Percentiles rank a stretch among this genome's conserved stretches.
These are phyloP conservation scores for Chlorencoelia australis DNA, from an alignment of 2,329 filamentous ascomycete species.

Conservation along the genomic window DNA sequence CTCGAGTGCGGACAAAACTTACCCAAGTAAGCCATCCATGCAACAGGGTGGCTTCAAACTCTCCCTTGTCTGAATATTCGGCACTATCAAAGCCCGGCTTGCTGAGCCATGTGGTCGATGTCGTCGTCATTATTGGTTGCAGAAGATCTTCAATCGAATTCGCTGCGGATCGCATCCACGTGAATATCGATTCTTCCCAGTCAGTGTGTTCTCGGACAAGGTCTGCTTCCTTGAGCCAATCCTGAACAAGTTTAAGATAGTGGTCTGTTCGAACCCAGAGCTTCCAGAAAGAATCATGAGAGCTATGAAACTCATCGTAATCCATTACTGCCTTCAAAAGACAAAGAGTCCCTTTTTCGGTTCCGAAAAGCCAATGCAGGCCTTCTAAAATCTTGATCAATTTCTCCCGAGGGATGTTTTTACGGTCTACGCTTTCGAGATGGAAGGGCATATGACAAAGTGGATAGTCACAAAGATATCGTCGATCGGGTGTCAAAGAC, in stretches of 20 bases:
- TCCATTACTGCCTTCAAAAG: not conserved
- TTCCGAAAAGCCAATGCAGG: not conserved
- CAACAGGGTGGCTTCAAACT: too few relatives aligned
- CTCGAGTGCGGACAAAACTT: too few relatives aligned
- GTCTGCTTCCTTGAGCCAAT: not conserved
- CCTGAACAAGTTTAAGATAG: not conserved
- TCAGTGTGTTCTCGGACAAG: not conserved
- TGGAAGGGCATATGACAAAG: not conserved
- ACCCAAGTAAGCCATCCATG: too few relatives aligned
- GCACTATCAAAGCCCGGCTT: too few relatives aligned
- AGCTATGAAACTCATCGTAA: not conserved
- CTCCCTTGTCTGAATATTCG: too few relatives aligned
- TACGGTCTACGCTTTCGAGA: not conserved
- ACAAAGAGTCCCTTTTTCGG: not conserved
- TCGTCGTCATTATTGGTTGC: constrained; percentile 34
- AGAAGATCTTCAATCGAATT: not conserved
- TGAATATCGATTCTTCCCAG: not conserved
- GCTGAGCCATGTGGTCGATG: not conserved
- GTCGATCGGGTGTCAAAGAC: not conserved
- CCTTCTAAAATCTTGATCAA: not conserved
- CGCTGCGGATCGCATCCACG: not conserved
- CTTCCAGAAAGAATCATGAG: not conserved
- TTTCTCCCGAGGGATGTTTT: not conserved
- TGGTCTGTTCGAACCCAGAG: not conserved
- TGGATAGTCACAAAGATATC: not conserved